Evolutionary conservation across 108 stramenopile genomes (phyloP), one percentile per base, ranked within the genome.

Genomic region (Nitzschia inconspicua): DNA sequence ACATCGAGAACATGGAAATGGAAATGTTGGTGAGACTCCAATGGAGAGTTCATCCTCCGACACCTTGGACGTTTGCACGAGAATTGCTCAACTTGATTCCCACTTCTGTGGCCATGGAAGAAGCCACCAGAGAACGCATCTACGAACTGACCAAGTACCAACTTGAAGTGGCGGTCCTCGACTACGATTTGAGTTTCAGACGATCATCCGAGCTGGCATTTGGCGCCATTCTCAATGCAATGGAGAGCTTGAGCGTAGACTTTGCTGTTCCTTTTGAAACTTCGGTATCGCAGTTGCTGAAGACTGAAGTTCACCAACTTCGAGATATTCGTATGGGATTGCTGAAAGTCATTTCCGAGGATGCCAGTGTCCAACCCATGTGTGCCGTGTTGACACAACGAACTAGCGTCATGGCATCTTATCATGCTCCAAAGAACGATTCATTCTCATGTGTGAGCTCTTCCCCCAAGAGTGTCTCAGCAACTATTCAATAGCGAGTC

Each of bases 1-100:
- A 89, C n/a, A 73, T 89, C 23, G 62, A 66, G 31, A 49, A 11
- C 0, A 83, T 85, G 80, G 84, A 89, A 64, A 14, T 26, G 8
- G 41, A 25, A 18, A 71, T 65, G 14, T 37, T 76, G 39, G 7
- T n/a, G 20, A 70, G 75, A 3, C 59, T 89, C 4, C 0, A 66
- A 28, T 82, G 81, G 81, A 23, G 59, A 9, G 57, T 78, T 30
- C 72, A 75, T 50, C 77, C 77, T 31, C 77, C 77, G 10, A 75
- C 73, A 23, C 34, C 73, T 18, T 23, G 60, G 52, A 41, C 49
- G 4, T 54, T 36, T 54, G 53, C 34, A 36, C 18, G 37, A 3
- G 53, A 36, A 54, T 36, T 54, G 9, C 13, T 54, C 20, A 36
- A 54, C n/a, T 20, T 16, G 44, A 44, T 44, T 44, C 16, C 25